A percentile compares a stretch with the other conserved stretches of the same genome.
Evolutionary conservation across 345 rosid genomes (phyloP).

Genomic region (Microthlaspi erraticum): DNA sequence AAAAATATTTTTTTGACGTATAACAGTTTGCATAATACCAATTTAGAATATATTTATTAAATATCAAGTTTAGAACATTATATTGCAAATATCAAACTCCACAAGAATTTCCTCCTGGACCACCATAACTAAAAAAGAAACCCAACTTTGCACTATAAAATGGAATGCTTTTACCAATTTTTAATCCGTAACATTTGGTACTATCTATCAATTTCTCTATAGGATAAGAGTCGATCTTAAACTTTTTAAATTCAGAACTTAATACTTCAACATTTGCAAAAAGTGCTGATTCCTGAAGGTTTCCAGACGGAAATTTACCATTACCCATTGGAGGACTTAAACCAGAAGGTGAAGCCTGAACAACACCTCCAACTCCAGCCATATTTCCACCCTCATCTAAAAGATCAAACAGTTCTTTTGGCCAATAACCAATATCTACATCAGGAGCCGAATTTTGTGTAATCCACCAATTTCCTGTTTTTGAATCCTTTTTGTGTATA

Average conservation of each 20-base stretch:
- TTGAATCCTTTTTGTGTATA: not conserved
- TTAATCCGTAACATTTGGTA: constrained; percentile 9
- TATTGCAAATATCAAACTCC: no score
- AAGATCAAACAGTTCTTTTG: not conserved
- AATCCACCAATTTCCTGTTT: constrained; percentile 1
- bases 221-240: not conserved
- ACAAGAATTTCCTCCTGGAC: no score
- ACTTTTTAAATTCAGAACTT: not conserved
- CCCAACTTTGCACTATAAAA: no score
- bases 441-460: no score
- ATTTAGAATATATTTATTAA: no score
- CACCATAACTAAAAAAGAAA: no score
- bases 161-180: not conserved
- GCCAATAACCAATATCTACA: not conserved
- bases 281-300: not conserved
- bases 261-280: not conserved
- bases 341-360: not conserved
- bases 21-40: no score
- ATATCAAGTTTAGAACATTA: no score
- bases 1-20: no score
- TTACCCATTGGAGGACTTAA: constrained; percentile 1
- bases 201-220: not conserved
- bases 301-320: not conserved
- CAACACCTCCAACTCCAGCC: not conserved
- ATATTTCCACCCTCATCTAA: not conserved